Conservation (phyloP, 2,329 filamentous ascomycete species). For the Pseudonectria buxi region DNA sequence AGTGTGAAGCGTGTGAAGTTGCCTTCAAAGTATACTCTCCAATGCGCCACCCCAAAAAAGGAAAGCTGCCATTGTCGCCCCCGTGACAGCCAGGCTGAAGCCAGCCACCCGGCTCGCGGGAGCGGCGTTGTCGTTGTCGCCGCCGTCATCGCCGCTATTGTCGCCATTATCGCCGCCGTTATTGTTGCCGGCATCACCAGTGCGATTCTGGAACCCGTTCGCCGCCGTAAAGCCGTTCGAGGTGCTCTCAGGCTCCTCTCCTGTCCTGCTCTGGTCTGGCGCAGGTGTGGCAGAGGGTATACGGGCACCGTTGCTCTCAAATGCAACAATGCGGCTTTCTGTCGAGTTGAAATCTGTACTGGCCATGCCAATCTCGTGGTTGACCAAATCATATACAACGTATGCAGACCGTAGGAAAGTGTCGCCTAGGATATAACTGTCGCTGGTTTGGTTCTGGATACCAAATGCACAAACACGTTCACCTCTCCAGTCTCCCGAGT, state of each 20-base stretch:
- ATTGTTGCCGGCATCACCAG: not conserved
- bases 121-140: constrained; percentile 11
- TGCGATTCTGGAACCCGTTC: constrained; percentile 24
- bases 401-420: constrained; percentile 55
- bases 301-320: constrained; percentile 39
- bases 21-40: constrained; percentile 5
- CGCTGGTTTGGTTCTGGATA: constrained; percentile 41
- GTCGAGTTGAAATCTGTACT: constrained; percentile 50
- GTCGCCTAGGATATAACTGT: constrained; percentile 46
- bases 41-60: constrained; percentile 16
- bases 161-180: not conserved
- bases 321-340: constrained; percentile 41
- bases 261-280: constrained; percentile 31
- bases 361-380: constrained; percentile 50
- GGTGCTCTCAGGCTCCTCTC: constrained; percentile 9
- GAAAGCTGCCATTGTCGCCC: constrained; percentile 16
- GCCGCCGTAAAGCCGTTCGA: constrained; percentile 21
- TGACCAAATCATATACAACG: constrained; percentile 53
- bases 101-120: constrained; percentile 8
- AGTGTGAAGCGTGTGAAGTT: too few relatives aligned
- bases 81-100: constrained; percentile 10
- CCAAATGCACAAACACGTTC: constrained; percentile 48
- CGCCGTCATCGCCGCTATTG: constrained; percentile 5
- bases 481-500: constrained; percentile 35
- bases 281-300: constrained; percentile 45